A percentile compares a stretch with the other conserved stretches of the same genome.
Evolutionary conservation across 2,329 filamentous ascomycete species (phyloP).

Genomic region (Colletotrichum chrysophilum): DNA sequence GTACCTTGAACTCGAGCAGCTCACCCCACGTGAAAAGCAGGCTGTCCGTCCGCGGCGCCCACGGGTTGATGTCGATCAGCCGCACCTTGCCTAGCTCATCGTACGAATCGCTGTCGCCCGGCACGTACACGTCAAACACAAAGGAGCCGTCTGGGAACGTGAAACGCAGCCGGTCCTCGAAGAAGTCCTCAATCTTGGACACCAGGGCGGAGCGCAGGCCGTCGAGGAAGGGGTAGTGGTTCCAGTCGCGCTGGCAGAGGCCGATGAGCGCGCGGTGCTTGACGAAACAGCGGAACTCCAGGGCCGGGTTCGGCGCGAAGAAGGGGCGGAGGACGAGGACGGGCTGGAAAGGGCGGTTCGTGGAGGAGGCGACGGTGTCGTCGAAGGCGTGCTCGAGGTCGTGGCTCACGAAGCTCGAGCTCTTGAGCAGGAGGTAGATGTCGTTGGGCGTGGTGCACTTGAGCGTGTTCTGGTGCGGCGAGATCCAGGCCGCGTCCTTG

Average conservation of each 20-base stretch:
- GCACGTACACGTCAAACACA: constrained; percentile 91
- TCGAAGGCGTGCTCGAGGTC: constrained; percentile 94
- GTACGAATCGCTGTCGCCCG: constrained; percentile 61
- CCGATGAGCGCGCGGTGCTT: constrained; percentile 80
- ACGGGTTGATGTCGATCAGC: constrained; percentile 94
- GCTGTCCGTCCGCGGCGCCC: constrained; percentile 88
- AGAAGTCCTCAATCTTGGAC: constrained; percentile 76
- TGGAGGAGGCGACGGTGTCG: constrained; percentile 57
- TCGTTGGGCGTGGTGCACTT: constrained; percentile 90
- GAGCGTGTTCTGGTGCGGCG: constrained; percentile 82
- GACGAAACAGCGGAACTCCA: constrained; percentile 97
- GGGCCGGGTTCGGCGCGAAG: constrained; percentile 84
- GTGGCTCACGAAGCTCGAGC: constrained; percentile 92
- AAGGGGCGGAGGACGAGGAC: constrained; percentile 87
- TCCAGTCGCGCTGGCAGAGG: constrained; percentile 87
- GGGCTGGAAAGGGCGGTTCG: constrained; percentile 63
- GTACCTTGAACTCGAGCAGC: constrained; percentile 74
- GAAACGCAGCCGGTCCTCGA: constrained; percentile 73
- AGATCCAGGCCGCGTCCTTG: constrained; percentile 95
- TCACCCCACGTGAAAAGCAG: constrained; percentile 91
- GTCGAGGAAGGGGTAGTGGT: constrained; percentile 83
- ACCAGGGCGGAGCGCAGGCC: constrained; percentile 69
- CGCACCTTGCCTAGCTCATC: constrained; percentile 76
- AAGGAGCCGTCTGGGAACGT: constrained; percentile 87
- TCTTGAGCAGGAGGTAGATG: constrained; percentile 92